Percentiles rank a stretch among this genome's conserved stretches.
Conservation (phyloP, 2,329 filamentous ascomycete genomes). For the Atkinsonella hypoxylon region DNA sequence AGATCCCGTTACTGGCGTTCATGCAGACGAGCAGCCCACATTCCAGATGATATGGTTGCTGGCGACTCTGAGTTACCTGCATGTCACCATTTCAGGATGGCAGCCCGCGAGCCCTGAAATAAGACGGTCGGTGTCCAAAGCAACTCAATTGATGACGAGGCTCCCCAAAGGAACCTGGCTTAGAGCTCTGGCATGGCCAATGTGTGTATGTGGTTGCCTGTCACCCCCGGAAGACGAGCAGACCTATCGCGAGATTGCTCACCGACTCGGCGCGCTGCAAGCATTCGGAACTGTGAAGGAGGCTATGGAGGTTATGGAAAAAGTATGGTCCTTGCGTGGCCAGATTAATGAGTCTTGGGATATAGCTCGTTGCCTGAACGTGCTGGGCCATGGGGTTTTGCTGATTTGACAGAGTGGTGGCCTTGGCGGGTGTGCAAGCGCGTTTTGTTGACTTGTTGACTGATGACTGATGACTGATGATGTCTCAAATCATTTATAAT, state of each 20-base stretch:
- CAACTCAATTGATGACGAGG: conserved; percentile 22
- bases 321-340: conserved; percentile 29
- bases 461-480: background rate
- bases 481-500: background rate
- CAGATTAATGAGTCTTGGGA: conserved; percentile 32
- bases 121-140: conserved; percentile 18
- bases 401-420: conserved; percentile 19
- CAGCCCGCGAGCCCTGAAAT: conserved; percentile 33
- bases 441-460: background rate
- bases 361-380: conserved; percentile 29
- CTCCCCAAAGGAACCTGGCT: conserved; percentile 21
- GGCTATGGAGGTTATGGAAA: conserved; percentile 33
- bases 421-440: too few species aligned
- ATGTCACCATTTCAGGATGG: conserved; percentile 38
- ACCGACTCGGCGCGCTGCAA: conserved; percentile 27
- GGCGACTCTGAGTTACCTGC: conserved; percentile 34
- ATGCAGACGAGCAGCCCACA: conserved; percentile 13
- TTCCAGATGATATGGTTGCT: conserved; percentile 35
- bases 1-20: conserved; percentile 9
- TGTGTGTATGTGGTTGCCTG: conserved; percentile 30
- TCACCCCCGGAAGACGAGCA: conserved; percentile 27
- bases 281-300: conserved; percentile 34
- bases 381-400: conserved; percentile 27
- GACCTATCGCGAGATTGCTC: conserved; percentile 29
- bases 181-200: conserved; percentile 27